These are phyloP conservation scores for Trichoderma sp. DNA, from an alignment of 2,329 filamentous ascomycete species.

Conservation along the genomic window DNA sequence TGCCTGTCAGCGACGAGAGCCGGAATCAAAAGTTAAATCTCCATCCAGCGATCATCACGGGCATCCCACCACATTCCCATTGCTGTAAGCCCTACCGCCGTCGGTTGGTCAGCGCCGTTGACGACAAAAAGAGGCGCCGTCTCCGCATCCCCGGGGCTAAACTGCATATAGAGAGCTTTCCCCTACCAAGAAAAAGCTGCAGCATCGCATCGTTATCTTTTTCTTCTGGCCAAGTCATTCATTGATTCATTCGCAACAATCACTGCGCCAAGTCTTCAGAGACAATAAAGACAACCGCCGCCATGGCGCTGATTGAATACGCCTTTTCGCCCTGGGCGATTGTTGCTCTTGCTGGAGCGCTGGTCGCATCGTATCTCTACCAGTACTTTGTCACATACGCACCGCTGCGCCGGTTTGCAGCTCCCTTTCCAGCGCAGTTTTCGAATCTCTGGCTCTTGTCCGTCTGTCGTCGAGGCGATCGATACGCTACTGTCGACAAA, in stretches of 20 bases:
- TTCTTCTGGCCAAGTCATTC: not conserved
- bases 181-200: not conserved
- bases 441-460: slow-evolving; percentile 78
- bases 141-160: not conserved
- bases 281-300: not conserved
- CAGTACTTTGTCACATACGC: slow-evolving; percentile 57
- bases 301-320: slow-evolving; percentile 32
- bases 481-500: slow-evolving; percentile 64
- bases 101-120: not conserved
- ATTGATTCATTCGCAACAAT: not conserved
- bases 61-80: not conserved
- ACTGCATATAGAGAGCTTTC: not conserved
- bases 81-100: not conserved
- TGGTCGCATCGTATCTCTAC: slow-evolving; percentile 55
- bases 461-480: slow-evolving; percentile 61
- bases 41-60: not conserved
- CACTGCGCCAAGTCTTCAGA: not conserved
- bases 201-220: not conserved
- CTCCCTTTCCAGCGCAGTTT: slow-evolving; percentile 62
- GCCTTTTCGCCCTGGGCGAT: slow-evolving; percentile 47
- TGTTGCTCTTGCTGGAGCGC: slow-evolving; percentile 40
- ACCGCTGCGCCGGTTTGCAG: slow-evolving; percentile 54
- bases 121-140: slow-evolving; percentile 1
- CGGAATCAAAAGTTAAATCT: not conserved
- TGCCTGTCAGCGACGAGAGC: not conserved